These are phyloP conservation scores for Fusarium citri DNA, from an alignment of 2,329 filamentous ascomycete species.

Conservation along the genomic window DNA sequence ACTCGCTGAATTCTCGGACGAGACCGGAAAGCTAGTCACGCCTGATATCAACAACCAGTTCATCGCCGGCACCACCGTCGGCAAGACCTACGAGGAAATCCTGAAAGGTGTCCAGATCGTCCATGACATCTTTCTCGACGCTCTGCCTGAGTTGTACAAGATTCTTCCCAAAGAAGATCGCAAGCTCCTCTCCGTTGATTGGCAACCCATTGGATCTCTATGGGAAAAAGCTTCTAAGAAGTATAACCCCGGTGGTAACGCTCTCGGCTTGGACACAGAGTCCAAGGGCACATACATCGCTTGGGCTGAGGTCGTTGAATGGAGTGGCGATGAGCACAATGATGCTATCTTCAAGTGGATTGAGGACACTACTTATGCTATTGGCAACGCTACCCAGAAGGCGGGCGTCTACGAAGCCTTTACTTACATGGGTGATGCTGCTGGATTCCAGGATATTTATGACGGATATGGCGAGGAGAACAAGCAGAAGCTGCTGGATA, in stretches of 20 bases:
- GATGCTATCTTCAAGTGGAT: constrained; percentile 31
- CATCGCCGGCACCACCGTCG: constrained; percentile 23
- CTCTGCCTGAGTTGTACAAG: constrained; percentile 14
- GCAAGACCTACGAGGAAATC: constrained; percentile 21
- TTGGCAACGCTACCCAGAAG: constrained; percentile 24
- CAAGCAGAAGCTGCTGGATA: constrained; percentile 6
- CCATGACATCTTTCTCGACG: constrained; percentile 21
- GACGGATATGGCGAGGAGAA: constrained; percentile 27
- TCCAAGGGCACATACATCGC: constrained; percentile 28
- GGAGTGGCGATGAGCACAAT: constrained; percentile 28
- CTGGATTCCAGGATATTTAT: constrained; percentile 21
- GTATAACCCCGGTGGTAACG: constrained; percentile 18
- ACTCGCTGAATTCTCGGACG: constrained; percentile 14
- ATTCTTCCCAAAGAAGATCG: constrained; percentile 18
- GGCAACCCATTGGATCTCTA: constrained; percentile 26
- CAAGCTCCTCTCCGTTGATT: constrained; percentile 24
- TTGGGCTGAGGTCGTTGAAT: constrained; percentile 37
- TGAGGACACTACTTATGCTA: constrained; percentile 19
- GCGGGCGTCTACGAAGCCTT: constrained; percentile 28
- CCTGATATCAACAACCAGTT: constrained; percentile 34
- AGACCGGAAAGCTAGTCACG: constrained; percentile 24
- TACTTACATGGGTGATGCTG: constrained; percentile 34
- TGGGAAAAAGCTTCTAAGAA: constrained; percentile 23
- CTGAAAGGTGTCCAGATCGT: constrained; percentile 13
- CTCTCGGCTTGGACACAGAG: constrained; percentile 21